Conservation (phyloP, 2,329 filamentous ascomycete species). For the Talaromyces funiculosus region DNA sequence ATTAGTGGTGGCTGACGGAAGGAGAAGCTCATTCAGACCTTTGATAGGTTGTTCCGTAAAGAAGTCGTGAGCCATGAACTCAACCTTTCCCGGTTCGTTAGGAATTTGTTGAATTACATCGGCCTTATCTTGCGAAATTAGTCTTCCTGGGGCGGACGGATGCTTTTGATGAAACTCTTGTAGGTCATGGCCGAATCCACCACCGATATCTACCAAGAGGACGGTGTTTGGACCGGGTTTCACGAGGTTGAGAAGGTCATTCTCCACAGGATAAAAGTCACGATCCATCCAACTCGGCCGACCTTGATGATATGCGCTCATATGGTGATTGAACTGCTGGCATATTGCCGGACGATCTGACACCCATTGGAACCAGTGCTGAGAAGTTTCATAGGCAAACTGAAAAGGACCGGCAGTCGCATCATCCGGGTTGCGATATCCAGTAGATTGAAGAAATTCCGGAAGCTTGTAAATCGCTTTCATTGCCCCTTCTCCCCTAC, state of each 20-base stretch:
- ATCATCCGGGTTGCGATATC: background rate
- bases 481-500: background rate
- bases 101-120: constrained; percentile 19
- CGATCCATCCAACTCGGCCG: constrained; percentile 7
- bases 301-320: constrained; percentile 6
- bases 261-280: background rate
- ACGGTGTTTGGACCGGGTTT: background rate
- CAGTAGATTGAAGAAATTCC: background rate
- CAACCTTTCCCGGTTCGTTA: background rate
- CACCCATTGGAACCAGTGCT: background rate
- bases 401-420: background rate
- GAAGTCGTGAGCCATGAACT: background rate
- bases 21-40: background rate
- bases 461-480: background rate
- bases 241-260: background rate
- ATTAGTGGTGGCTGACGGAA: background rate
- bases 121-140: background rate
- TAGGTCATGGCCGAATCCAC: background rate
- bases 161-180: background rate
- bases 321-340: constrained; percentile 4
- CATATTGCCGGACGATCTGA: background rate
- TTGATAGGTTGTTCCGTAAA: background rate
- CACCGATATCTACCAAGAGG: background rate
- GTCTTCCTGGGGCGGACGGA: background rate
- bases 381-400: background rate